Percentiles rank a stretch among this genome's conserved stretches.
Conservation (phyloP, 2,329 filamentous ascomycete genomes). For the Cytospora schulzeri region DNA sequence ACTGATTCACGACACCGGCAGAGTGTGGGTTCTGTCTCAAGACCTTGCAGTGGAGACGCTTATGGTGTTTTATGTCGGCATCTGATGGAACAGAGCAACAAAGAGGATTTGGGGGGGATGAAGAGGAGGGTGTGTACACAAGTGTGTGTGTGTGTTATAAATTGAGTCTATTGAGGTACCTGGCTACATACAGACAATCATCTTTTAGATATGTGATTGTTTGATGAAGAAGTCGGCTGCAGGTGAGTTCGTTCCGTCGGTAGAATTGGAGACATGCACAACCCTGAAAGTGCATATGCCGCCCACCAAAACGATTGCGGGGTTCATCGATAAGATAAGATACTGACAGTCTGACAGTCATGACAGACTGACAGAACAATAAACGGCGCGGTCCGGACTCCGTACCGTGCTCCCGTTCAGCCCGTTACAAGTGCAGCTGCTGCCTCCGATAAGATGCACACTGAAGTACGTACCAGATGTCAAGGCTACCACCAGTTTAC, state of each 20-base stretch:
- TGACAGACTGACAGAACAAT: too few species aligned
- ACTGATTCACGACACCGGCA: neutral
- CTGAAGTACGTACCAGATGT: too few species aligned
- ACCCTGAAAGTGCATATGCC: neutral
- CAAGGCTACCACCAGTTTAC: too few species aligned
- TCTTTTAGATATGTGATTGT: too few species aligned
- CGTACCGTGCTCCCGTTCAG: too few species aligned
- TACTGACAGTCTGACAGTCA: too few species aligned
- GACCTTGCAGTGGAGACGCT: conserved; percentile 14
- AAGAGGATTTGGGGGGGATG: neutral
- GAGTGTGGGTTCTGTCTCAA: conserved; percentile 16
- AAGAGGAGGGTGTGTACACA: neutral
- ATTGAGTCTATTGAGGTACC: neutral
- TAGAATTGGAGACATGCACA: neutral
- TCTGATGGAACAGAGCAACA: neutral
- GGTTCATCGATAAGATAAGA: neutral
- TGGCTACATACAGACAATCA: too few species aligned
- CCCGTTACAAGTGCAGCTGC: too few species aligned
- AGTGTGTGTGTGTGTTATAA: too few species aligned
- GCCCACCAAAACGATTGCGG: neutral
- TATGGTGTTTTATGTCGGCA: conserved; percentile 9
- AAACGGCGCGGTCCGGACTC: neutral
- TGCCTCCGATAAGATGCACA: too few species aligned
- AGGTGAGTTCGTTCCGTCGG: neutral
- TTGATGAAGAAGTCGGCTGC: conserved; percentile 1